phyloP scores from a whole-genome alignment of 805 yeast genomes.

The Wickerhamiella brachini region DNA sequence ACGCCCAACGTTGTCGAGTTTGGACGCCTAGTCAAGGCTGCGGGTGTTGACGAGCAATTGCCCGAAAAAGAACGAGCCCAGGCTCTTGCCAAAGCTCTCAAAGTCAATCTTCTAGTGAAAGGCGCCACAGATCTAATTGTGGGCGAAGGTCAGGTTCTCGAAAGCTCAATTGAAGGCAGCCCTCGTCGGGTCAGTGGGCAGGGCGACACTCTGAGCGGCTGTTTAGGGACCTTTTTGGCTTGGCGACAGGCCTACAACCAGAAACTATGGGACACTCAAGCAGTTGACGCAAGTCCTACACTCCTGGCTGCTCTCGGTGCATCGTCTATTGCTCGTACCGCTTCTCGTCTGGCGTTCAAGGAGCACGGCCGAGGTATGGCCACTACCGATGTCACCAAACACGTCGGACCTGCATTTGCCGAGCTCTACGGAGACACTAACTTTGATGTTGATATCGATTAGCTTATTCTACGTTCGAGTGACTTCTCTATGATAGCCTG shows the following conservation, averaged over 20 bases:
- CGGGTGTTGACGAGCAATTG: slow-evolving; percentile 19
- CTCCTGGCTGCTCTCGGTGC: slow-evolving; percentile 43
- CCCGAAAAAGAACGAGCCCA: slow-evolving; percentile 22
- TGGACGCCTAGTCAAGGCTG: slow-evolving; percentile 43
- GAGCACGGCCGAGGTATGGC: slow-evolving; percentile 66
- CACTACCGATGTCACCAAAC: slow-evolving; percentile 64
- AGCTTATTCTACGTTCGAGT: too few relatives aligned
- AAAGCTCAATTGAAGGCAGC: slow-evolving; percentile 45
- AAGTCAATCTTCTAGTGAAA: slow-evolving; percentile 55
- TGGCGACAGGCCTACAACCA: slow-evolving; percentile 61
- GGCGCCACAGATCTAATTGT: slow-evolving; percentile 57
- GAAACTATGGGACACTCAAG: slow-evolving; percentile 41
- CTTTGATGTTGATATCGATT: not conserved
- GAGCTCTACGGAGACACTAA: slow-evolving; percentile 25
- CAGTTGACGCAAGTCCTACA: slow-evolving; percentile 25
- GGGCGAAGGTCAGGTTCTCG: slow-evolving; percentile 31
- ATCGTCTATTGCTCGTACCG: slow-evolving; percentile 46
- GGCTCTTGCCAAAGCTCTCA: slow-evolving; percentile 36
- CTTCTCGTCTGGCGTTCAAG: slow-evolving; percentile 51
- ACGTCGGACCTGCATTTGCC: slow-evolving; percentile 50
- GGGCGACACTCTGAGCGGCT: slow-evolving; percentile 85
- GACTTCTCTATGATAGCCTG: too few relatives aligned
- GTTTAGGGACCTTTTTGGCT: slow-evolving; percentile 65
- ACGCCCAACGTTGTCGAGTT: slow-evolving; percentile 91
- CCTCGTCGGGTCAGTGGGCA: slow-evolving; percentile 86